Evolutionary conservation across 139 green algal species (phyloP).

Genomic region (Raphidocelis subcapitata): DNA sequence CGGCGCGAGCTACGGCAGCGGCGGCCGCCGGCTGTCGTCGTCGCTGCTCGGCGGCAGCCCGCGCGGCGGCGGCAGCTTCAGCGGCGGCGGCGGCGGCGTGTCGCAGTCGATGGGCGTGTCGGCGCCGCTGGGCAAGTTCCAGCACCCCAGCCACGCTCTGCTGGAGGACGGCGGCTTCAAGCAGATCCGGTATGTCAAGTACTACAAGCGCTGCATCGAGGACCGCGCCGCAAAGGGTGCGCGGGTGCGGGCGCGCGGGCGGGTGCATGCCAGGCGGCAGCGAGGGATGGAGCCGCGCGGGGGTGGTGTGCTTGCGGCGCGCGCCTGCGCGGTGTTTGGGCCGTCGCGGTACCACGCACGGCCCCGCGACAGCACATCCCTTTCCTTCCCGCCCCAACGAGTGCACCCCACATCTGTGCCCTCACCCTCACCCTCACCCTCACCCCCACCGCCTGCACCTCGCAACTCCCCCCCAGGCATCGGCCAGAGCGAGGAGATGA

Average conservation of each 20-base stretch:
- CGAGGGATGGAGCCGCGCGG: too few species aligned
- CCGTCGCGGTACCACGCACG: too few species aligned
- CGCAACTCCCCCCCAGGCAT: constrained; percentile 47
- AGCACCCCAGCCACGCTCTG: constrained; percentile 90
- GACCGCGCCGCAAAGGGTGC: constrained; percentile 75
- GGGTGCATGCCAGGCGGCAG: too few species aligned
- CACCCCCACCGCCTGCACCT: too few species aligned
- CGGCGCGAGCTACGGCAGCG: constrained; percentile 21
- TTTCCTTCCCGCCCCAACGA: too few species aligned
- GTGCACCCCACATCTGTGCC: too few species aligned
- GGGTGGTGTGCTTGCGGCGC: too few species aligned
- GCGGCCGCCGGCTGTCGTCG: neutral
- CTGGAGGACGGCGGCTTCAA: constrained; percentile 94
- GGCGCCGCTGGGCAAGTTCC: constrained; percentile 66
- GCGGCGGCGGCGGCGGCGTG: neutral
- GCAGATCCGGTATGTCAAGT: constrained; percentile 91
- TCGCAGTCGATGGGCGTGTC: neutral
- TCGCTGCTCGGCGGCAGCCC: constrained; percentile 7
- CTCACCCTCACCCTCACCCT: too few species aligned
- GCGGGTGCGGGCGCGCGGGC: neutral
- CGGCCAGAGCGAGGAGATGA: constrained; percentile 94
- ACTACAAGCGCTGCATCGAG: constrained; percentile 83
- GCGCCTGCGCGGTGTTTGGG: too few species aligned
- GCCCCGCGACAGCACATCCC: too few species aligned
- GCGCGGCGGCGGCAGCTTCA: neutral